Conservation (phyloP, 306 rosid genomes). For the Ochetophila trinervis region DNA sequence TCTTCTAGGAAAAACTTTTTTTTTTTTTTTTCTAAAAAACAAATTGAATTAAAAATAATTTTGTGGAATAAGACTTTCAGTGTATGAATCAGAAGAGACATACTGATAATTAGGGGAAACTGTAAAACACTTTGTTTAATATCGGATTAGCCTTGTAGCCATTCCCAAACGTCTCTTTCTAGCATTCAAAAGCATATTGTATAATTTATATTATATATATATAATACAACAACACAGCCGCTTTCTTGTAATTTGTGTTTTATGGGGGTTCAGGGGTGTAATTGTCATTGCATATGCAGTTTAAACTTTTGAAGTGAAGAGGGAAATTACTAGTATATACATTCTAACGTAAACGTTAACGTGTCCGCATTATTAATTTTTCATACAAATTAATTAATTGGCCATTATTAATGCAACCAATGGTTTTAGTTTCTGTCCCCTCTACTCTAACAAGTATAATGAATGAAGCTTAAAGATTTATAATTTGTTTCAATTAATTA, state of each 20-base stretch:
- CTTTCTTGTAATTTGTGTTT: background rate
- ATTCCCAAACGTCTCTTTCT: constrained; percentile 52
- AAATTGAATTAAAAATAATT: background rate
- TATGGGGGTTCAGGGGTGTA: background rate
- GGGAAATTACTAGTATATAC: background rate
- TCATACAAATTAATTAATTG: too few species aligned
- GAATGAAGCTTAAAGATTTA: too few species aligned
- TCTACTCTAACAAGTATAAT: too few species aligned
- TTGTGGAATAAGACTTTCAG: background rate
- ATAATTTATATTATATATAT: background rate
- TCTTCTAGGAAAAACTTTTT: constrained; percentile 34
- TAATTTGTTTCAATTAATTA: too few species aligned
- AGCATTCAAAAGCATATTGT: constrained; percentile 19
- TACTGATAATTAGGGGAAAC: constrained; percentile 25
- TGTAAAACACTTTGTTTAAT: constrained; percentile 24
- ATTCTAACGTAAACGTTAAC: background rate
- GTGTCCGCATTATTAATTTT: background rate
- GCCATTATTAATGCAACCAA: too few species aligned
- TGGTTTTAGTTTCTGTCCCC: too few species aligned
- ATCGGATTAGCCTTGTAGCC: constrained; percentile 28
- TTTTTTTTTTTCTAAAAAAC: too few species aligned
- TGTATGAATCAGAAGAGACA: constrained; percentile 36
- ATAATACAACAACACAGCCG: background rate
- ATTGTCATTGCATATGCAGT: background rate
- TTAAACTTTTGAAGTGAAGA: constrained; percentile 7